phyloP scores from a whole-genome alignment of 2,329 filamentous ascomycete genomes.

The Clathrospora elynae region DNA sequence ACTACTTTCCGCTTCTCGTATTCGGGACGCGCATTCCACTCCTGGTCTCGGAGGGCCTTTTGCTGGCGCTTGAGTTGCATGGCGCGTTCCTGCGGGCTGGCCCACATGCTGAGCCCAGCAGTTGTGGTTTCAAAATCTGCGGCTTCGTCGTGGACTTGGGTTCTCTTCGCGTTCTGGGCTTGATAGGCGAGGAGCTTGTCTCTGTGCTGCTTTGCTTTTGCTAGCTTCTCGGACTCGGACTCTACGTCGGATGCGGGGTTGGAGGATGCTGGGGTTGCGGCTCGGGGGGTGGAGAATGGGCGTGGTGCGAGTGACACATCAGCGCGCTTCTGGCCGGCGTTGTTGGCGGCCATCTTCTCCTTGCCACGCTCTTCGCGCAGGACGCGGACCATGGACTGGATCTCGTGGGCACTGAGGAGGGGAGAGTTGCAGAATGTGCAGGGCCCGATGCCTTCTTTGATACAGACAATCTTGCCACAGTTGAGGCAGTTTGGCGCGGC shows the following conservation, averaged over 20 bases:
- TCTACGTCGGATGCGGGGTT: constrained; percentile 48
- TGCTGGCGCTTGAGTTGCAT: constrained; percentile 85
- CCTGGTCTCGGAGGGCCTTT: constrained; percentile 79
- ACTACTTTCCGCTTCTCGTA: constrained; percentile 88
- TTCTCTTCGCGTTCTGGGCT: constrained; percentile 81
- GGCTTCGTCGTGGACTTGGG: constrained; percentile 85
- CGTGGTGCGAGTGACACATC: constrained; percentile 67
- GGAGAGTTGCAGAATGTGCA: constrained; percentile 87
- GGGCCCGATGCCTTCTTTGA: constrained; percentile 90
- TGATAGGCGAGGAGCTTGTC: constrained; percentile 83
- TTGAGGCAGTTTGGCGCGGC: constrained; percentile 90
- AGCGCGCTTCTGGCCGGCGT: constrained; percentile 68
- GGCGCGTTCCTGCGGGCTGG: constrained; percentile 79
- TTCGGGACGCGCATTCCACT: constrained; percentile 82
- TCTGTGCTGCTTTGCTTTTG: constrained; percentile 75
- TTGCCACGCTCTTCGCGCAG: constrained; percentile 83
- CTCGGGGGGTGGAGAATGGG: constrained; percentile 58
- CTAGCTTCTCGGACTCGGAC: constrained; percentile 64
- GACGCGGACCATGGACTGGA: constrained; percentile 83
- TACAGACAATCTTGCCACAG: constrained; percentile 94
- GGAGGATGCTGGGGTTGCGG: constrained; percentile 42
- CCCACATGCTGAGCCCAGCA: constrained; percentile 75
- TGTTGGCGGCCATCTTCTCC: constrained; percentile 83
- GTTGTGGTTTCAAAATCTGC: constrained; percentile 70
- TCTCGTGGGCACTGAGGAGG: constrained; percentile 72